Percentiles rank a stretch among this genome's conserved stretches.
phyloP scores from a whole-genome alignment of 441 rosid species.

The Populus hybrid region DNA sequence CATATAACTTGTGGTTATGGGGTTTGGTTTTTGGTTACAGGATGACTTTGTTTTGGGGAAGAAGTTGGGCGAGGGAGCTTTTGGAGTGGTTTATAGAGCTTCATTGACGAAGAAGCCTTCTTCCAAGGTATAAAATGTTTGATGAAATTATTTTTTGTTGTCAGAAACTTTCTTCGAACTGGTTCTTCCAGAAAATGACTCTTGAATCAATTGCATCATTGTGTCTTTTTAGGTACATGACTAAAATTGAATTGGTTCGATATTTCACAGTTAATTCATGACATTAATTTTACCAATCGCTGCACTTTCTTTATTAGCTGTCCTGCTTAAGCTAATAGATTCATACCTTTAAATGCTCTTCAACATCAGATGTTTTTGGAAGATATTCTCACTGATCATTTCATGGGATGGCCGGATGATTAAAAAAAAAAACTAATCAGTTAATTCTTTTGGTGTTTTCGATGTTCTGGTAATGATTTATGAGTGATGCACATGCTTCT shows the following conservation, averaged over 20 bases:
- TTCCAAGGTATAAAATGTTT: conserved; percentile 44
- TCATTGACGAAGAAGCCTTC: conserved; percentile 62
- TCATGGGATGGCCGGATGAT: neutral
- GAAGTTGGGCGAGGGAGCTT: conserved; percentile 96
- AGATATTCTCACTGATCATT: neutral
- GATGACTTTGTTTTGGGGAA: conserved; percentile 94
- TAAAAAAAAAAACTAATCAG: neutral
- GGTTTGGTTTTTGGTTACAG: conserved; percentile 40
- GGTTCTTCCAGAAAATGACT: neutral
- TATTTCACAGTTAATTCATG: neutral
- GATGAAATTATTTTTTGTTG: neutral
- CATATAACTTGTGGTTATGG: conserved; percentile 1
- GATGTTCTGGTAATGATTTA: neutral
- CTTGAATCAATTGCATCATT: neutral
- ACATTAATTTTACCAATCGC: neutral
- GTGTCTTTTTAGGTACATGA: neutral
- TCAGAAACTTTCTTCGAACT: neutral
- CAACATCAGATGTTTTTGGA: neutral
- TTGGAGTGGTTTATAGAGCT: conserved; percentile 84
- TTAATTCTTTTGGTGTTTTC: neutral
- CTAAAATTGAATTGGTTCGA: neutral
- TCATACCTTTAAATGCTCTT: neutral
- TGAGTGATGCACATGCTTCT: neutral
- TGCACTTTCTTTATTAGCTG: neutral
- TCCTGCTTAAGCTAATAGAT: neutral